Percentiles rank a stretch among this genome's conserved stretches.
Evolutionary conservation across 1,284 basidiomycete species (phyloP).

Genomic region (Irpex lacteus): DNA sequence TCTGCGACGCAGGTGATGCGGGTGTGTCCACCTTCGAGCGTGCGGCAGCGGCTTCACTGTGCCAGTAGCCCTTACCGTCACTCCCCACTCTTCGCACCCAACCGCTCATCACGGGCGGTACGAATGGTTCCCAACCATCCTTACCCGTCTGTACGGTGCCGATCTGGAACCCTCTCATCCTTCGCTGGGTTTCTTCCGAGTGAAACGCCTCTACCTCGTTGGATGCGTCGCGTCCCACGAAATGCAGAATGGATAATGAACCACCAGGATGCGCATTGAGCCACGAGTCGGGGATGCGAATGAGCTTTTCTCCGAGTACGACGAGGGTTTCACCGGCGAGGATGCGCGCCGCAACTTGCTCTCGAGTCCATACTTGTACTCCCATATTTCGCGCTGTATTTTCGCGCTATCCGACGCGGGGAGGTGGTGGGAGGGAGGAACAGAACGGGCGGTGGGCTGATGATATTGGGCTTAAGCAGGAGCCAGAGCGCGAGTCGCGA

Average conservation of each 20-base stretch:
- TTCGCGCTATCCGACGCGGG: not conserved
- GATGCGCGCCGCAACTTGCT: conserved; percentile 66
- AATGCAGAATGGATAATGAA: conserved; percentile 88
- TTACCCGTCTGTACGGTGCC: conserved; percentile 65
- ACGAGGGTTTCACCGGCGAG: conserved; percentile 79
- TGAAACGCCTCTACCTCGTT: conserved; percentile 97
- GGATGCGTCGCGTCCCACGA: conserved; percentile 91
- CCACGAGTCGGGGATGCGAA: conserved; percentile 85
- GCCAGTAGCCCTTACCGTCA: conserved; percentile 52
- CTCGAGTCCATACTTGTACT: conserved; percentile 44
- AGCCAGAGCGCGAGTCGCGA: not conserved
- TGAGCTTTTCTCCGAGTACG: conserved; percentile 74
- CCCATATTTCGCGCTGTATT: conserved; percentile 22
- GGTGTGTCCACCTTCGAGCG: conserved; percentile 32
- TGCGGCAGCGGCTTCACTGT: conserved; percentile 56
- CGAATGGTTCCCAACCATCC: conserved; percentile 74
- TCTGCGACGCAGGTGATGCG: conserved; percentile 46
- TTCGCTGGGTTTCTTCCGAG: conserved; percentile 58
- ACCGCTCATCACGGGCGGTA: conserved; percentile 88
- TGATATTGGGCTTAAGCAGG: not conserved
- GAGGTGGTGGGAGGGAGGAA: not conserved
- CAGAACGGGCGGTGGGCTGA: not conserved
- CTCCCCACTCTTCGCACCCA: conserved; percentile 55
- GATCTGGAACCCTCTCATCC: conserved; percentile 73
- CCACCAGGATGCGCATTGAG: conserved; percentile 89